A percentile compares a stretch with the other conserved stretches of the same genome.
phyloP scores from a whole-genome alignment of 768 basidiomycete species.

The Lyophyllum shimeji region DNA sequence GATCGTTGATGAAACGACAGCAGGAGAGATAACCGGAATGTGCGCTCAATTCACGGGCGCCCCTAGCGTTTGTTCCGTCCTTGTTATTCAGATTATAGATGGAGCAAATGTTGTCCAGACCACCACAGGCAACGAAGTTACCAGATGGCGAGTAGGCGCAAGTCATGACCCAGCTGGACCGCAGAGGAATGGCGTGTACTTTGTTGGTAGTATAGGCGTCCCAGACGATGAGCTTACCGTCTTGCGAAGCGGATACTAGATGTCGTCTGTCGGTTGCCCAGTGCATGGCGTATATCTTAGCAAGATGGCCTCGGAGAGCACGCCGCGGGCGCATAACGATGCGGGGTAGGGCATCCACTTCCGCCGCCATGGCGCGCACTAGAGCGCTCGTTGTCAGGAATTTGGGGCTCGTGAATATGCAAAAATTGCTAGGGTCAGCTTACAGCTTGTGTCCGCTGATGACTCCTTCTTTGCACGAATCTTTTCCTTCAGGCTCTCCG shows the following conservation, averaged over 20 bases:
- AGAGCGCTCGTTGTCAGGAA: constrained; percentile 5
- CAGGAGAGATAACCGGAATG: constrained; percentile 98
- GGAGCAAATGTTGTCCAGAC: constrained; percentile 98
- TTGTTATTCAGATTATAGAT: constrained; percentile 93
- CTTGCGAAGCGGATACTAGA: constrained; percentile 98
- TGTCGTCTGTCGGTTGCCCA: constrained; percentile 98
- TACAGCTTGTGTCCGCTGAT: constrained; percentile 96
- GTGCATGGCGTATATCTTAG: constrained; percentile 99
- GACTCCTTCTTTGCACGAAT: constrained; percentile 95
- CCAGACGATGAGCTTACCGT: constrained; percentile 99
- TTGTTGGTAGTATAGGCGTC: constrained; percentile 99
- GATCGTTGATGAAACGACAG: constrained; percentile 98
- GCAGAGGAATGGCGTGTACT: constrained; percentile 97
- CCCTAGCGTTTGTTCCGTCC: constrained; percentile 76
- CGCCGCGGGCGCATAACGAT: constrained; percentile 97
- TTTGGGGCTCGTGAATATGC: constrained; percentile 15
- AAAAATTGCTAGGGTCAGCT: constrained; percentile 39
- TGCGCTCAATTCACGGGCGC: constrained; percentile 92
- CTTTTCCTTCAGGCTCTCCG: constrained; percentile 97
- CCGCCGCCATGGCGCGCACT: constrained; percentile 99
- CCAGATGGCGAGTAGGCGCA: constrained; percentile 98
- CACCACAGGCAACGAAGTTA: constrained; percentile 97
- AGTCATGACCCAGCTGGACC: constrained; percentile 99
- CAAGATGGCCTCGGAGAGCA: constrained; percentile 94
- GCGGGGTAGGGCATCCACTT: constrained; percentile 93